Base-by-base conservation (phyloP, 805 yeast genomes). In the Lipomyces kockii region DNA sequence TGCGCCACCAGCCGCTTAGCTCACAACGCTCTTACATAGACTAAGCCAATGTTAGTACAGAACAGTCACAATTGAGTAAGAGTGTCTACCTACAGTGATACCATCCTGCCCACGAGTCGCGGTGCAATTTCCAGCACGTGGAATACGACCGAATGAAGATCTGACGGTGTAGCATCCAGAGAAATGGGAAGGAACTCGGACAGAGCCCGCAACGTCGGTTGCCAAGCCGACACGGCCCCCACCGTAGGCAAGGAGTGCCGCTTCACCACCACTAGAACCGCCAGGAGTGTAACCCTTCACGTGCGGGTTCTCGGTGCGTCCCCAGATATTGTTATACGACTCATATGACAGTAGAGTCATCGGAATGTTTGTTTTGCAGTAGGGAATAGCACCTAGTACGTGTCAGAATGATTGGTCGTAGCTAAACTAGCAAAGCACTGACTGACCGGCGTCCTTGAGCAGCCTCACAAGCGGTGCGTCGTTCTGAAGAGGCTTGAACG, bases 201-300 rank as follows among this genome's bases (percentile, higher is more conserved):
- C 85, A 1, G 86, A 83, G 3, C 88, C 88, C 25, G 87, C 87
- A 59, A 84, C 84, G 63, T 85, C 87, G n/a, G 84, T 78, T 2
- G 87, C 87, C 61, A 74, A 60, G 80, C 87, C 92, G 34, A 88
- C 60, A 78, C 81, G 80, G 8, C 85, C 80, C 4, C 86, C 86
- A 62, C 78, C 76, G 60, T 81, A 67, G 0, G 80, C 81, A 5
- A 83, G 71, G 49, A 85, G 74, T 3, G 87, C 85, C 20, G 83
- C 86, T 63, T 85, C 88, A 55, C 88, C 88, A 14, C 87, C 87
- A 12, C 85, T 81, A 6, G 86, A 82, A 2, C 88, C 88, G 55
- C 88, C 88, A 34, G 85, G 75, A 17, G 83, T 78, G 63, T 82
- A 72, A 7, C 75, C 75, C 37, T 83, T 73, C 70, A 82, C 83